These are phyloP conservation scores for Guadua angustifolia DNA, from an alignment of 176 grass and related monocot species.

Conservation along the genomic window DNA sequence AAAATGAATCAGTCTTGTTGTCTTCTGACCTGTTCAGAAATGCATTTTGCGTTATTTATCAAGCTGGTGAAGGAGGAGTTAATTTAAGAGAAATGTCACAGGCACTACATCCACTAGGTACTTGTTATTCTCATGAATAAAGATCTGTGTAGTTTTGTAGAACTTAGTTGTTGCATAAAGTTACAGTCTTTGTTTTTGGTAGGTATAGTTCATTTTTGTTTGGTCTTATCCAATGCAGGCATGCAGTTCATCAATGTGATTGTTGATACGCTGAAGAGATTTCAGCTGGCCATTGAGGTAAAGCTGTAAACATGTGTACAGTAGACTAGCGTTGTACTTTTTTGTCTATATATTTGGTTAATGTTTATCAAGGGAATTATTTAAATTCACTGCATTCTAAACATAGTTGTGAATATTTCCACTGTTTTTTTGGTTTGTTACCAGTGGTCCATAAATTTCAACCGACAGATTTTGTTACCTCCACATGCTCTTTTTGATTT, in stretches of 20 bases:
- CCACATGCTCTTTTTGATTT: background rate
- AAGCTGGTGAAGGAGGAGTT: constrained; percentile 80
- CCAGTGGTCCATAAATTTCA: background rate
- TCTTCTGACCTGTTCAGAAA: constrained; percentile 72
- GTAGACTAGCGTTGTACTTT: constrained; percentile 14
- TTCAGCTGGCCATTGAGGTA: constrained; percentile 78
- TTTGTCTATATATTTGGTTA: constrained; percentile 7
- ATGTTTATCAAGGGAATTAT: background rate
- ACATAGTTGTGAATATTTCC: background rate
- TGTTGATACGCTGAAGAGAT: constrained; percentile 66
- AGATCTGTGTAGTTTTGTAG: constrained; percentile 32
- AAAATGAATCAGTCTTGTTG: constrained; percentile 44
- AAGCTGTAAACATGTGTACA: constrained; percentile 23
- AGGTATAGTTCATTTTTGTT: constrained; percentile 18
- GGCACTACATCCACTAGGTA: constrained; percentile 61
- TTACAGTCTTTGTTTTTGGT: background rate
- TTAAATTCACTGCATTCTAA: background rate
- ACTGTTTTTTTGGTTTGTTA: constrained; percentile 5
- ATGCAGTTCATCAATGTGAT: constrained; percentile 42
- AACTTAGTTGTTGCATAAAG: constrained; percentile 10
- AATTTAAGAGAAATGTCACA: constrained; percentile 64
- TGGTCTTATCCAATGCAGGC: constrained; percentile 22
- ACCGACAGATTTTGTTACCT: background rate
- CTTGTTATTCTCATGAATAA: constrained; percentile 33
- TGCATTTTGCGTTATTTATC: constrained; percentile 65